Conservation (phyloP, 208 protist genomes). For the Tritrichomonas foetus region DNA sequence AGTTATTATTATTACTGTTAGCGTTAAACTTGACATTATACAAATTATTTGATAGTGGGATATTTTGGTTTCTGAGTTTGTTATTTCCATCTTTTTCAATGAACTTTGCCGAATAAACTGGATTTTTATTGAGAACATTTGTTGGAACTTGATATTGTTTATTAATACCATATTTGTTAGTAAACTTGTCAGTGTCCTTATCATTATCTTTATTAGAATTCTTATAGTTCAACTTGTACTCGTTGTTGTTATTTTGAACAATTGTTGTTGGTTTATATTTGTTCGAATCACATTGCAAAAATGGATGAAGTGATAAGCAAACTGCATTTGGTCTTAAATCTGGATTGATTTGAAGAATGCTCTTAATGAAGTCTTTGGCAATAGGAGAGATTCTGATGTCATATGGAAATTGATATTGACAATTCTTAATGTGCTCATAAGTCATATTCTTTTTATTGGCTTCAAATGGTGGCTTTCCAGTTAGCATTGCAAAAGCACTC, state of each 20-base stretch:
- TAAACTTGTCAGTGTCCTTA: no score
- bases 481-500: slow-evolving; percentile 71
- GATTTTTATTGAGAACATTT: no score
- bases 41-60: no score
- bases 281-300: slow-evolving; percentile 61
- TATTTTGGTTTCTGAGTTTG: no score
- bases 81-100: no score
- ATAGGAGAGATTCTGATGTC: slow-evolving; percentile 61
- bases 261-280: no score
- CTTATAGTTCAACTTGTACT: no score
- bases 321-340: slow-evolving; percentile 69
- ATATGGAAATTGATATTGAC: slow-evolving; percentile 79
- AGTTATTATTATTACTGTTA: neutral
- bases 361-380: slow-evolving; percentile 74
- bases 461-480: slow-evolving; percentile 93
- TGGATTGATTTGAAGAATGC: slow-evolving; percentile 70
- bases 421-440: slow-evolving; percentile 81
- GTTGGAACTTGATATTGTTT: neutral
- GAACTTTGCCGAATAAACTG: no score
- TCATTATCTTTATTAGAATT: no score
- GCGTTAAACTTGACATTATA: neutral
- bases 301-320: slow-evolving; percentile 73
- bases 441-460: slow-evolving; percentile 85
- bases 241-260: no score
- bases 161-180: no score